Base-by-base conservation (phyloP, 805 yeast genomes). In the Sugiyamaella valdiviana region DNA sequence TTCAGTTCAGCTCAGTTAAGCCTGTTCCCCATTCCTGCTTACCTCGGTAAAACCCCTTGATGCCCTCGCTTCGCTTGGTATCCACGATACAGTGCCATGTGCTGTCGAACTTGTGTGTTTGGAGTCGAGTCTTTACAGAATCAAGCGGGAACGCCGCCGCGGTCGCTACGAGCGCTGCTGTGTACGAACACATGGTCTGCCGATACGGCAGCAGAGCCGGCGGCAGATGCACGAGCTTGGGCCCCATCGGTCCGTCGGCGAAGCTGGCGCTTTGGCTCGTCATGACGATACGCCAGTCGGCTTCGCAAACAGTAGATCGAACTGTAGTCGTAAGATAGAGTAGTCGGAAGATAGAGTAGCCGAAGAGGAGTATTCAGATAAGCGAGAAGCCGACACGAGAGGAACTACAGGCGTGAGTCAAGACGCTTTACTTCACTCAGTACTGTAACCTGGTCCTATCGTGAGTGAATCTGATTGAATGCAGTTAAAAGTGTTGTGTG, bases 41-140 rank as follows among this genome's bases (percentile, higher is more conserved):
- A 2, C 95, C 96, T 51, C 95, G 68, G 61, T 81, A 88, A 51
- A 87, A 76, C 10, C 91, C 93, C 5, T 64, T 53, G 4, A 80
- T 36, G 0, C 95, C 95, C 59, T 85, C 95, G 7, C 69, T 63
- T 6, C 61, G 57, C 23, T 78, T 67, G 0, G 95, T 82, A 40
- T 73, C 67, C 32, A 60, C 58, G 16, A 83, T 67, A 60, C 95
- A 85, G 48, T 78, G 79, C 45, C 71, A 62, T 22, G 82, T 74
- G 44, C 77, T 73, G 14, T 68, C 67, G 66, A 78, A 86, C 46
- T 75, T 72, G 54, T 85, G 83, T 0, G 95, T 83, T 63, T 87
- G 96, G 80, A 85, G 81, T 51, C 95, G 71, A 0, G 95, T 88
- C 63, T 87, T 87, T 51, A 88, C 72, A n/a, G 93, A 83, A 62